A percentile compares a stretch with the other conserved stretches of the same genome.
These are phyloP conservation scores for Termitomyces sp. DNA, from an alignment of 768 basidiomycete species.

Conservation along the genomic window DNA sequence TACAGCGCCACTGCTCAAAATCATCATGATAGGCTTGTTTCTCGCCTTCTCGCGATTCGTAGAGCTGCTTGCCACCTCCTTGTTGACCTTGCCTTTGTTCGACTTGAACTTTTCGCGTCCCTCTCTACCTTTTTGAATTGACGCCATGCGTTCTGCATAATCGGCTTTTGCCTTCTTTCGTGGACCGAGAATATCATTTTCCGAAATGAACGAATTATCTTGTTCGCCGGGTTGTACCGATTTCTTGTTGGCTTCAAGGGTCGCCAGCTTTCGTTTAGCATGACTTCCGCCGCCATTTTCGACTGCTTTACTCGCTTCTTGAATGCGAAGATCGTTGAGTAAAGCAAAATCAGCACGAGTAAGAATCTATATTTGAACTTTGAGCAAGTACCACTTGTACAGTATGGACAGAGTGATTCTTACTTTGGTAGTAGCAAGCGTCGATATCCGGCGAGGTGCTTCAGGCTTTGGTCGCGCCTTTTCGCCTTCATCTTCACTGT, in stretches of 20 bases:
- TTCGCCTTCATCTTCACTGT: conserved; percentile 79
- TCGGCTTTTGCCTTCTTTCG: conserved; percentile 91
- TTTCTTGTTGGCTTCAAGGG: conserved; percentile 72
- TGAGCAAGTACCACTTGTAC: background rate
- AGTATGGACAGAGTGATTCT: conserved; percentile 1
- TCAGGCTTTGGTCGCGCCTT: conserved; percentile 37
- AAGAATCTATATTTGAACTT: conserved; percentile 62
- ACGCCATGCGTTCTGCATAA: conserved; percentile 91
- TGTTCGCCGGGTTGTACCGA: conserved; percentile 39
- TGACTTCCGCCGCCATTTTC: conserved; percentile 66
- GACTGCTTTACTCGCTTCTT: conserved; percentile 70
- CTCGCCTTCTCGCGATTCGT: conserved; percentile 91
- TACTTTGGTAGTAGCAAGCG: conserved; percentile 80
- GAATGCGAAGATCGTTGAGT: conserved; percentile 81
- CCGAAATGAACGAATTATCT: conserved; percentile 71
- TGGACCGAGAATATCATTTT: conserved; percentile 89
- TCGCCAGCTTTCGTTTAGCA: conserved; percentile 87
- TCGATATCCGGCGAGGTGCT: conserved; percentile 46
- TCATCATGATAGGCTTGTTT: conserved; percentile 97
- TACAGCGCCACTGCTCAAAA: conserved; percentile 73
- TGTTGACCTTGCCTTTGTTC: conserved; percentile 88
- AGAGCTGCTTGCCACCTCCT: conserved; percentile 75
- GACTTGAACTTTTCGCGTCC: conserved; percentile 93
- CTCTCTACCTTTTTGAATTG: conserved; percentile 89
- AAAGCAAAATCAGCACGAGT: conserved; percentile 96